Conservation (phyloP, 2,329 filamentous ascomycete genomes). For the Ophiosphaerella korrae region DNA sequence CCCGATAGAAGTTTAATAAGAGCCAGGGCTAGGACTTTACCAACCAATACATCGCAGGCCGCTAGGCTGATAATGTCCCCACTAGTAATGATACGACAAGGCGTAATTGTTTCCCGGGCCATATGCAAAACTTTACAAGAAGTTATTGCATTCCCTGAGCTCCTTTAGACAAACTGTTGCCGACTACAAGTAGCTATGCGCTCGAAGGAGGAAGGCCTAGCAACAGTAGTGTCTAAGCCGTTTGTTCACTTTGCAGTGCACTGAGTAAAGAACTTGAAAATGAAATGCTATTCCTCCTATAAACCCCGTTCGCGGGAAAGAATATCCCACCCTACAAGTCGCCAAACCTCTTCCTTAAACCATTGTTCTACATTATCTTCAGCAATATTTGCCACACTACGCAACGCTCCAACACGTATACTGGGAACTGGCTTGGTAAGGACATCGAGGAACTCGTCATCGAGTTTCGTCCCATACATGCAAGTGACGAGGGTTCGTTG, state of each 20-base stretch:
- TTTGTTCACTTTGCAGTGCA: too few relatives aligned
- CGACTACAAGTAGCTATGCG: too few relatives aligned
- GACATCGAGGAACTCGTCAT: conserved; percentile 50
- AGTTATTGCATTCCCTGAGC: too few relatives aligned
- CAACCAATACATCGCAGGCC: not conserved
- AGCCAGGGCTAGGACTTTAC: too few relatives aligned
- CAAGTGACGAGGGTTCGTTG: conserved; percentile 53
- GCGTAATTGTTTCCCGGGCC: too few relatives aligned
- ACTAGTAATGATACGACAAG: too few relatives aligned
- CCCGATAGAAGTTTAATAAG: too few relatives aligned
- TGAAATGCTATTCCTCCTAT: conserved; percentile 1
- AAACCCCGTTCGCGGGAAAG: conserved; percentile 34
- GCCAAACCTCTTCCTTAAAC: conserved; percentile 63
- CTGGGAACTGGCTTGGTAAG: conserved; percentile 46
- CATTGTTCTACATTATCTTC: conserved; percentile 55
- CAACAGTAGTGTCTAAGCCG: too few relatives aligned
- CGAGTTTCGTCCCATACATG: conserved; percentile 47
- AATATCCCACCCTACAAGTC: conserved; percentile 63
- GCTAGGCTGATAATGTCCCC: not conserved
- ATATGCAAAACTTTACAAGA: too few relatives aligned
- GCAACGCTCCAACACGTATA: conserved; percentile 24
- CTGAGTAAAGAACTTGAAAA: too few relatives aligned
- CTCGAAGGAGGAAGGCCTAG: too few relatives aligned
- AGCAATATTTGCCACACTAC: conserved; percentile 43
- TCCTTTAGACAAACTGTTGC: too few relatives aligned